Evolutionary conservation across 2,329 filamentous ascomycete species (phyloP).

Genomic region (Chlorencoelia australis): DNA sequence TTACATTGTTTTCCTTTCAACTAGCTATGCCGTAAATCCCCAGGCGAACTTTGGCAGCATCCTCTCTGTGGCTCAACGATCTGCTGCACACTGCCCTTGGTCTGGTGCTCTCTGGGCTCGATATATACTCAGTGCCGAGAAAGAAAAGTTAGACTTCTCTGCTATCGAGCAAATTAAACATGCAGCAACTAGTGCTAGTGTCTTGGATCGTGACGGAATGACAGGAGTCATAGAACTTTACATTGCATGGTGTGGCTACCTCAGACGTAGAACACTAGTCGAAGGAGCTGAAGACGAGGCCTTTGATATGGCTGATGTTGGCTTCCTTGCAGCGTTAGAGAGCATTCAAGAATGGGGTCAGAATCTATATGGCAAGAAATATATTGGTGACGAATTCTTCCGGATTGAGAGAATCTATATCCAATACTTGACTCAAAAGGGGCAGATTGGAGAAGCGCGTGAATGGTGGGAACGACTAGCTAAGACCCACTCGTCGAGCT

Average conservation of each 20-base stretch:
- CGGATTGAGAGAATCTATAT: conserved; percentile 86
- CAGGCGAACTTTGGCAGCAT: conserved; percentile 37
- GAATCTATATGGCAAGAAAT: conserved; percentile 60
- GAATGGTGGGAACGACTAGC: conserved; percentile 64
- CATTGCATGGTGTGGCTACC: conserved; percentile 86
- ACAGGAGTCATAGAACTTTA: conserved; percentile 85
- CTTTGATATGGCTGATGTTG: conserved; percentile 80
- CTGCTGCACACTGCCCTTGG: conserved; percentile 86
- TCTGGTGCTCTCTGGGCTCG: conserved; percentile 86
- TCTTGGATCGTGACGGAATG: conserved; percentile 78
- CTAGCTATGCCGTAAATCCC: conserved; percentile 16
- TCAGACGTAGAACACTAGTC: conserved; percentile 76
- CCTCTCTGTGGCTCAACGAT: conserved; percentile 66
- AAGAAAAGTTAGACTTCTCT: conserved; percentile 63
- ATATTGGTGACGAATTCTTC: conserved; percentile 79
- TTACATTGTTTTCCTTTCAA: conserved; percentile 36
- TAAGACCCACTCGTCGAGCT: conserved; percentile 61
- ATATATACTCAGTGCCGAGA: conserved; percentile 76
- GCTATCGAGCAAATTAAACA: conserved; percentile 88
- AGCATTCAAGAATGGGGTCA: conserved; percentile 71
- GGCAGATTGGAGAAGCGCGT: conserved; percentile 66
- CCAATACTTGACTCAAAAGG: conserved; percentile 79
- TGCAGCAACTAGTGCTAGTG: conserved; percentile 73
- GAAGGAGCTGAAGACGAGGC: conserved; percentile 69
- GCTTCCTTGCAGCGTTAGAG: conserved; percentile 75